Conservation (phyloP, 768 basidiomycete genomes). For the Cubamyces lactineus region DNA sequence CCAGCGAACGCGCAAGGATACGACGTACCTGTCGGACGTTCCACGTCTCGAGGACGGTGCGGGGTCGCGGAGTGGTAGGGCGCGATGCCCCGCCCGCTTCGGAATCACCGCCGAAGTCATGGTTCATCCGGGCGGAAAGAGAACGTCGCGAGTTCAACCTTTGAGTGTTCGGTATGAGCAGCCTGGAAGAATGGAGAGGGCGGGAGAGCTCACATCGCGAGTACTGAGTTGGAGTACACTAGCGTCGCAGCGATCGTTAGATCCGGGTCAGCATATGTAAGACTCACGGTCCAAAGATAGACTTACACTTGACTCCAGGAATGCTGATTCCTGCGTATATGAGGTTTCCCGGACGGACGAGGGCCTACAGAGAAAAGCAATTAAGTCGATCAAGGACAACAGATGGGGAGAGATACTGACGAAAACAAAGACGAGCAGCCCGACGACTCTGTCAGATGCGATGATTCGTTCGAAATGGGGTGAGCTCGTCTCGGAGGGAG, state of each 20-base stretch:
- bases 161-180: too few relatives aligned
- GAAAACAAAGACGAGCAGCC: neutral
- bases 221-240: constrained; percentile 3
- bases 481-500: too few relatives aligned
- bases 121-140: neutral
- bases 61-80: neutral
- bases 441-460: neutral
- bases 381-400: neutral
- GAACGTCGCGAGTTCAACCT: constrained; percentile 1
- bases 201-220: neutral
- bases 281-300: too few relatives aligned
- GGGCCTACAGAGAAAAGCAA: neutral
- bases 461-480: too few relatives aligned
- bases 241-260: neutral
- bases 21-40: neutral
- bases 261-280: too few relatives aligned
- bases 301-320: constrained; percentile 1
- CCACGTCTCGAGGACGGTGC: neutral
- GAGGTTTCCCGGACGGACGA: neutral
- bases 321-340: constrained; percentile 1
- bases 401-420: neutral
- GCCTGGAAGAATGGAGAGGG: too few relatives aligned
- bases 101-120: neutral
- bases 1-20: too few relatives aligned
- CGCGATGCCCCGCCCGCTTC: neutral